Evolutionary conservation across 768 basidiomycete species (phyloP), one percentile per base, ranked within the genome.

Genomic region (Lactifluus volemus): DNA sequence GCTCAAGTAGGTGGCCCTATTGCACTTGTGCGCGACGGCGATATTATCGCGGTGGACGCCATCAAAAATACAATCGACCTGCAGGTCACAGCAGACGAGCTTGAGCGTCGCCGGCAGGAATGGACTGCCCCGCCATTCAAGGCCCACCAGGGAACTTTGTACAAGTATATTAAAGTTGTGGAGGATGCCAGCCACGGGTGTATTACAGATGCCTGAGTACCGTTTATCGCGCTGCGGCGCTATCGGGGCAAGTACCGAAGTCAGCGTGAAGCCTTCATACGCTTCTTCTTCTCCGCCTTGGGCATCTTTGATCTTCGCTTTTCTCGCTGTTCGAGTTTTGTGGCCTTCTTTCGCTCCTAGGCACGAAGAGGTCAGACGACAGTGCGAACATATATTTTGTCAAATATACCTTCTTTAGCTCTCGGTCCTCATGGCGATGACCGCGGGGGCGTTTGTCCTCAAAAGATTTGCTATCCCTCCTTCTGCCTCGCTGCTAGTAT

Each of bases 1-100:
- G 94, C 94, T 6, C 92, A 95, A 70, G 88, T 89, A 38, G 94
- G 93, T 54, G 95, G 95, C 1, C 91, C 92, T 8, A 94, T 98
- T 69, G 92, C 90, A 21, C 83, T 96, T 48, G 90, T 96, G 15
- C 77, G 82, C 64, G 92, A 95, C 71, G 93, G 92, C 19, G 93
- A 97, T 70, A 72, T 82, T 56, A 91, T 96, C 70, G 82, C 85
- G 41, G 89, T 97, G 55, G 91, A 98, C 70, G 94, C 95, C 10
- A 81, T 90, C 42, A 82, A 84, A 67, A 97, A 97, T 73, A 84
- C 84, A 45, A 84, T 97, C 66, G 81, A 91, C 68, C 76, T 93
- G 30, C 79, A 82, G 9, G 85, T 99, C 29, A 75, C 89, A 1
- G 80, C 83, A 15, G 88, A 88, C 67, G 95, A 94, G 73, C 78